These are phyloP conservation scores for Aspergillus kassunensis DNA, from an alignment of 495 filamentous ascomycete species.

Conservation along the genomic window DNA sequence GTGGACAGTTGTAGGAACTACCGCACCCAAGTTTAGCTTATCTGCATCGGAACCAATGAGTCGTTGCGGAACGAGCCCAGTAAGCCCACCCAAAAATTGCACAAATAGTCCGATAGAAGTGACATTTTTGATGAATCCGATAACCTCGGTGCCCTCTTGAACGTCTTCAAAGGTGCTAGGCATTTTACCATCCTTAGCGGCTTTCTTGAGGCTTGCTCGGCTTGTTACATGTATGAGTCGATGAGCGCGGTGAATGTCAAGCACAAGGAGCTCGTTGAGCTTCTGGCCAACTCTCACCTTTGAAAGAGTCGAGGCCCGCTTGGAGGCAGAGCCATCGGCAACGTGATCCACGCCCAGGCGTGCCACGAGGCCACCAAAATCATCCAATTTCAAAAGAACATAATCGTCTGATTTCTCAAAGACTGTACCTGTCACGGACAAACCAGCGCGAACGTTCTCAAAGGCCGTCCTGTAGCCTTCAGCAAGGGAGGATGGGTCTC, in stretches of 20 bases:
- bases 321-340: conserved; percentile 72
- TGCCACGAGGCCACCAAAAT: conserved; percentile 62
- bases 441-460: conserved; percentile 63
- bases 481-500: conserved; percentile 73
- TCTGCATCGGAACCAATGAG: conserved; percentile 61
- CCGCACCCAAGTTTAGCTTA: conserved; percentile 73
- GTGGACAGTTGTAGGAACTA: conserved; percentile 63
- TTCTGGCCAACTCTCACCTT: conserved; percentile 77
- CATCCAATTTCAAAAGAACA: conserved; percentile 69
- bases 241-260: conserved; percentile 72
- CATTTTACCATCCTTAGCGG: conserved; percentile 60
- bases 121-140: conserved; percentile 83
- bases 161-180: conserved; percentile 65
- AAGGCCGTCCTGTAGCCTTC: conserved; percentile 71
- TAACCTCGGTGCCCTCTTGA: conserved; percentile 59
- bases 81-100: conserved; percentile 73
- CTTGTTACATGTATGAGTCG: conserved; percentile 69
- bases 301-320: conserved; percentile 68
- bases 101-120: conserved; percentile 75
- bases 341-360: conserved; percentile 72
- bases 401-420: conserved; percentile 81
- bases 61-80: conserved; percentile 71
- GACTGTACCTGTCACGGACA: conserved; percentile 70
- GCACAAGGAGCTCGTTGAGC: conserved; percentile 74
- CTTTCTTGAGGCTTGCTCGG: conserved; percentile 78